Evolutionary conservation across 1,284 basidiomycete genomes (phyloP), one percentile per base, ranked within the genome.

Genomic region (Ustilago trichophora): DNA sequence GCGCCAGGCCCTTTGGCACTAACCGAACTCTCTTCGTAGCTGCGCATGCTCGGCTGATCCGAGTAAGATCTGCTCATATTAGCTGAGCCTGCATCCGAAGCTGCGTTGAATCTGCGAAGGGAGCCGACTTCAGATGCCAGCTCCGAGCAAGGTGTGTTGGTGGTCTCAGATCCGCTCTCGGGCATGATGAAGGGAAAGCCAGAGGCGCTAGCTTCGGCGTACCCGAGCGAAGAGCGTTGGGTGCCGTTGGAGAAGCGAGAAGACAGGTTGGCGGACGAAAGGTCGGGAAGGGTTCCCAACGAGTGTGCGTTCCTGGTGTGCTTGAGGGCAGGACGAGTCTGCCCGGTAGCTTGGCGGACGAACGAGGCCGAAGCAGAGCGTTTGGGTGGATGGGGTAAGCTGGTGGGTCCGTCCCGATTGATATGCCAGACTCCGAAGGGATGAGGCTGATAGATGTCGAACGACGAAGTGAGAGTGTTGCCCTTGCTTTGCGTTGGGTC

Each of bases 121-220:
- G 54, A 64, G 40, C 53, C 60, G 25, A 56, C 10, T 19, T 56
- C 52, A 24, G 64, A 62, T 19, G 57, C 33, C 1, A 37, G 49
- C 29, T 62, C 54, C 9, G 65, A 57, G n/a, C 38, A 45, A 3
- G 58, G 65, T 12, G 65, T 60, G 24, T 44, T 40, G 2, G 58
- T 42, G 13, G 41, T 38, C 26, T 68, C 65, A 26, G 65, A 62
- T 8, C 42, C 65, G 44, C 58, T 68, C 10, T 68, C 65, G 22
- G 65, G 58, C 65, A 62, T 62, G 50, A 68, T 58, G 42, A 68
- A 68, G 25, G 65, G 65, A 15, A 68, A 68, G n/a, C 65, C 65
- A 32, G 54, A 46, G 29, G 58, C 38, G 21, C 65, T 47, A 16
- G 62, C 58, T 40, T 62, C 53, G 49, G 58, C 53, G 58, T 43